phyloP scores from a whole-genome alignment of 257 asterid species.

The Solanum sitiens region DNA sequence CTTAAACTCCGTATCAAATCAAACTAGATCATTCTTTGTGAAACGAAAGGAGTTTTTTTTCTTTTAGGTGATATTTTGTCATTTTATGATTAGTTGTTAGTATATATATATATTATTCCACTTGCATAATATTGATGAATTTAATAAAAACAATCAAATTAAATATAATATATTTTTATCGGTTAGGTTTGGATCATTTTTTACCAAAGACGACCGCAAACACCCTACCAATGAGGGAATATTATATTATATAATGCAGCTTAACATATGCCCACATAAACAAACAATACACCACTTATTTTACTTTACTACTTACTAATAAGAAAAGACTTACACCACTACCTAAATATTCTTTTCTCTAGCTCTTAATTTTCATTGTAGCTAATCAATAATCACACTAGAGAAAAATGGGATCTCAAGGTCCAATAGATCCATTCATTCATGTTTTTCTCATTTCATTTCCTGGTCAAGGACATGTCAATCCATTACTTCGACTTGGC shows the following conservation, averaged over 20 bases:
- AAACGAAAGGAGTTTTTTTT: too few species aligned
- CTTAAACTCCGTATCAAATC: accelerated
- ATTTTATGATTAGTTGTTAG: too few species aligned
- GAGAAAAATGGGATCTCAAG: not conserved
- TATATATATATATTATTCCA: too few species aligned
- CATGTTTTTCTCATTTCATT: conserved; percentile 55
- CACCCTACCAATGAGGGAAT: not conserved
- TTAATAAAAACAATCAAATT: too few species aligned
- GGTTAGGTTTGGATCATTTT: not conserved
- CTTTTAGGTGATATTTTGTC: too few species aligned
- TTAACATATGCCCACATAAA: too few species aligned
- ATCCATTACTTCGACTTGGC: conserved; percentile 66
- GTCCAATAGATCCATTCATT: not conserved
- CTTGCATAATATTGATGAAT: too few species aligned
- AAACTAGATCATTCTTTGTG: too few species aligned
- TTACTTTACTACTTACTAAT: too few species aligned
- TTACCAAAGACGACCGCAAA: not conserved
- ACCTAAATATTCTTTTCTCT: not conserved
- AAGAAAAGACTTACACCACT: not conserved
- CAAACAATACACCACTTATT: not conserved
- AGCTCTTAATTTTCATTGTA: not conserved
- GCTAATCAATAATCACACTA: not conserved
- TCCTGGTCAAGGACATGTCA: conserved; percentile 75
- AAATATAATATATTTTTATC: too few species aligned
- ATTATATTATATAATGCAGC: not conserved